Percentiles rank a stretch among this genome's conserved stretches.
These are phyloP conservation scores for Nothopassalora personata DNA, from an alignment of 2,329 filamentous ascomycete species.

Conservation along the genomic window DNA sequence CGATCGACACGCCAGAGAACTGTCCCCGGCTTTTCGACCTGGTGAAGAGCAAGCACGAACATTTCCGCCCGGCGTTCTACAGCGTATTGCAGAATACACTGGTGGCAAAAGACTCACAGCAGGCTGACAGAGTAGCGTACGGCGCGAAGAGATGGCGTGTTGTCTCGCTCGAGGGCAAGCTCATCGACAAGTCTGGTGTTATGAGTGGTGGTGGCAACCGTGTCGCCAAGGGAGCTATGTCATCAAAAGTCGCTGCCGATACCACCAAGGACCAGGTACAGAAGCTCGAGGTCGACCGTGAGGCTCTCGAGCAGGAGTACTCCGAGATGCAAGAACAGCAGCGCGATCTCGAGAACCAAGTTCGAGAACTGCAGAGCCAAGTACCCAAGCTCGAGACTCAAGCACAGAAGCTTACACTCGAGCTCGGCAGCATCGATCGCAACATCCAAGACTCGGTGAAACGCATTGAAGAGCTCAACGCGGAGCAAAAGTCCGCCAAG, in stretches of 20 bases:
- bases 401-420: conserved; percentile 84
- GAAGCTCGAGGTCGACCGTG: conserved; percentile 81
- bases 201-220: conserved; percentile 96
- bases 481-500: conserved; percentile 74
- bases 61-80: conserved; percentile 86
- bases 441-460: conserved; percentile 81
- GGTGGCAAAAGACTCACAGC: conserved; percentile 85
- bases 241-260: conserved; percentile 84
- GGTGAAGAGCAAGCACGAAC: conserved; percentile 80
- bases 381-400: conserved; percentile 82
- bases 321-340: conserved; percentile 80
- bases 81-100: conserved; percentile 92
- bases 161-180: conserved; percentile 87
- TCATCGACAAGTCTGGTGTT: conserved; percentile 96
- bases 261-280: conserved; percentile 81
- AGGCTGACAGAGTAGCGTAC: conserved; percentile 95
- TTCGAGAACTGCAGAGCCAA: conserved; percentile 68
- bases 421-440: conserved; percentile 78
- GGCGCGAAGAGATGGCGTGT: conserved; percentile 91
- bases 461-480: conserved; percentile 76
- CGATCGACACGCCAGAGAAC: conserved; percentile 83
- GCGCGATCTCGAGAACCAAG: conserved; percentile 66
- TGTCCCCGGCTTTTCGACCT: conserved; percentile 91
- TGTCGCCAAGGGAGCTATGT: conserved; percentile 91
- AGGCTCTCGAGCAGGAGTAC: conserved; percentile 76